Base-by-base conservation (phyloP, 2,329 filamentous ascomycete species). In the Botrytis pseudocinerea region DNA sequence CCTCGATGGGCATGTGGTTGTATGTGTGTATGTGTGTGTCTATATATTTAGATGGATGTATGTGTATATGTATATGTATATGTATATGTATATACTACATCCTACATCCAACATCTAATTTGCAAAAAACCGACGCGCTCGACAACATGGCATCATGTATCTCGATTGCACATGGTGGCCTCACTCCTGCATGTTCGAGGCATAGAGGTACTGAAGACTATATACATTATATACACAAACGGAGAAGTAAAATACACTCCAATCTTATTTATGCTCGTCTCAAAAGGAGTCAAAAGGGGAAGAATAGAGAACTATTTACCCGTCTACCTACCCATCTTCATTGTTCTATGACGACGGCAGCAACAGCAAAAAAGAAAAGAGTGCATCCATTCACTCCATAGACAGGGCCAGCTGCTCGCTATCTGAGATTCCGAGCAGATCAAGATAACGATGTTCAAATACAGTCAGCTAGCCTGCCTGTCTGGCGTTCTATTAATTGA, bases 11-110 rank as follows among this genome's bases (percentile, higher is more conserved):
- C 2, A 2, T 51, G 2, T 32, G 32, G 32, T 32, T 9, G 20
- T 22, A 4, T 48, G 3, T 12, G 9, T 48, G 4, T 4, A 1
- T 48, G 9, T 46, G 1, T 4, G 1, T 25, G 4, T 25, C 9
- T 25, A 3, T 48, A 12, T 10, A 40, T 40, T n/a, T n/a, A n/a
- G n/a, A n/a, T n/a, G n/a, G n/a, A 4, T 12, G 22, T 25, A 0
- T 25, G 8, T 22, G 1, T 48, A 3, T 10, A 1, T 48, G 8
- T 48, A 22, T 48, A 22, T 10, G 4, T 25, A 1, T 25, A 4
- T 25, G 4, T 48, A 9, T 38, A 1, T 9, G 38, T 38, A 9
- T 38, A 38, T 38, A 9, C 38, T 6, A 9, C 7, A 38, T 38
- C 38, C 9, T 1, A 9, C 1, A 38, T 38, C 38, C 1, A 9